Evolutionary conservation across 2,329 filamentous ascomycete genomes (phyloP).

Genomic region (Aspergillus clavatus): DNA sequence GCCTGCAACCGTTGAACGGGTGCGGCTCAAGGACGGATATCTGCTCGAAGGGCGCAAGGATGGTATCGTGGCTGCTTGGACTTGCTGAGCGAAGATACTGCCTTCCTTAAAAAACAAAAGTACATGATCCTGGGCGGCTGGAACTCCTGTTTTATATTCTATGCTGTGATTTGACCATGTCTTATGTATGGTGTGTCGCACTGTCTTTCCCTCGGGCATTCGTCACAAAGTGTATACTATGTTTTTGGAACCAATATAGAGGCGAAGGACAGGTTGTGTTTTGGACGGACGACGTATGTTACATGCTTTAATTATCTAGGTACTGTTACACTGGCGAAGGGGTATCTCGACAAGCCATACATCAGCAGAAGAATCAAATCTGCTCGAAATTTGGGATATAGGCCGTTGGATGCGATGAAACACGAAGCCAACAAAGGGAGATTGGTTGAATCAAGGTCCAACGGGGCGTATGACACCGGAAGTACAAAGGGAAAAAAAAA

Average conservation of each 20-base stretch:
- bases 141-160: neutral
- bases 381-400: no score
- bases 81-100: slow-evolving; percentile 48
- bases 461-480: no score
- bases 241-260: slow-evolving; percentile 2
- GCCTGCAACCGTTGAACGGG: slow-evolving; percentile 70
- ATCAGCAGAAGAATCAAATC: no score
- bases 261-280: neutral
- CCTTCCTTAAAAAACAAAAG: neutral
- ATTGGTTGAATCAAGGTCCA: no score
- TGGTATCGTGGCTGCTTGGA: slow-evolving; percentile 87
- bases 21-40: slow-evolving; percentile 90
- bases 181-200: neutral
- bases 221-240: slow-evolving; percentile 1
- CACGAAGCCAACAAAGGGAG: no score
- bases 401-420: no score
- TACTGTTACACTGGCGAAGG: no score
- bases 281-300: neutral
- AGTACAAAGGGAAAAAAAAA: no score
- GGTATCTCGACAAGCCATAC: no score
- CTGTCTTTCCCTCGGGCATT: neutral
- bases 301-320: no score
- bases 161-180: neutral
- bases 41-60: slow-evolving; percentile 84
- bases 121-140: neutral